These are phyloP conservation scores for Linnemannia schmuckeri DNA, from an alignment of 192 early-diverging fungal species.

Conservation along the genomic window DNA sequence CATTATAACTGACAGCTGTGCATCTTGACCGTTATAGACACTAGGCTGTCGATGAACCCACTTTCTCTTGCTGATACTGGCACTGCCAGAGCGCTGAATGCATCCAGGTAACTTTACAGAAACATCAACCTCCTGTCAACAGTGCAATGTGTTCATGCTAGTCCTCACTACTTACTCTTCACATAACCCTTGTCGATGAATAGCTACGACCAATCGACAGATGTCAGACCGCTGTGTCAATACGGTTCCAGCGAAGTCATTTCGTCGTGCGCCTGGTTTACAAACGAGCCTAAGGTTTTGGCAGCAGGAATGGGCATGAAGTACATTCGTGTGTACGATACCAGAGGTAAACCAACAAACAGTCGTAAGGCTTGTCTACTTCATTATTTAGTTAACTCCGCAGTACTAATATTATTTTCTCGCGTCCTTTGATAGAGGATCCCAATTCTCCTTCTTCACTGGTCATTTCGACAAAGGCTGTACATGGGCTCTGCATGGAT, in stretches of 20 bases:
- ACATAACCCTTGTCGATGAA: not conserved
- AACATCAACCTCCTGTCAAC: not conserved
- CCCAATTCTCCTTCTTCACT: conserved; percentile 59
- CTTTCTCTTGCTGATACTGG: conserved; percentile 44
- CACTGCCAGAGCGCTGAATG: conserved; percentile 41
- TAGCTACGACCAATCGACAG: conserved; percentile 40
- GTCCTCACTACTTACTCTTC: not conserved
- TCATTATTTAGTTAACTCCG: not conserved
- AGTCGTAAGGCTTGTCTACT: not conserved
- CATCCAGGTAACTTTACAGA: conserved; percentile 26
- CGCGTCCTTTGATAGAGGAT: conserved; percentile 46
- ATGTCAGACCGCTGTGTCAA: conserved; percentile 60
- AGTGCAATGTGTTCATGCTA: not conserved
- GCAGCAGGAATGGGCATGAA: conserved; percentile 82
- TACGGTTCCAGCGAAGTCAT: conserved; percentile 77
- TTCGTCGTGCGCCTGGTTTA: conserved; percentile 78
- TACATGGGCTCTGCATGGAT: conserved; percentile 75
- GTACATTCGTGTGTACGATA: conserved; percentile 79
- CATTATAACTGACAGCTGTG: not conserved
- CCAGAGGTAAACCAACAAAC: conserved; percentile 57
- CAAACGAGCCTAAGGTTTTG: conserved; percentile 62
- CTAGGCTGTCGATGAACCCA: conserved; percentile 51
- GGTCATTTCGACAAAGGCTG: conserved; percentile 76
- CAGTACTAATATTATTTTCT: not conserved
- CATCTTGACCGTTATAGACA: conserved; percentile 4